Evolutionary conservation across 768 basidiomycete species (phyloP).

Genomic region (Tephrocybe rancida): DNA sequence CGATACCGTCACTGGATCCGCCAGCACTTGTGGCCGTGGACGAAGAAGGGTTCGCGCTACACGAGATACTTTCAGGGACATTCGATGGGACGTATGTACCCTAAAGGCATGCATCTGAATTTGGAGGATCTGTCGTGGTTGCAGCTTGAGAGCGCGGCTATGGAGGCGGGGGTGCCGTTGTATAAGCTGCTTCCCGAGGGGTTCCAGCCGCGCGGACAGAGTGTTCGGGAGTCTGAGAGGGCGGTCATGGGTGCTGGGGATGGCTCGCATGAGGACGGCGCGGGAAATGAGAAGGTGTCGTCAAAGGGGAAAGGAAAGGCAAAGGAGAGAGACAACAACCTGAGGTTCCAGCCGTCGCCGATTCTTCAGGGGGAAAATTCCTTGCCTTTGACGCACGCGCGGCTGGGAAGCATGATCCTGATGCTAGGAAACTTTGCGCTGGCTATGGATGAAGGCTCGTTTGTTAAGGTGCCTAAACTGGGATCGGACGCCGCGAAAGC

Average conservation of each 20-base stretch:
- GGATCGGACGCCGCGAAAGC: neutral
- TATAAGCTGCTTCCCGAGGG: slow-evolving; percentile 47
- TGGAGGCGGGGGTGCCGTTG: slow-evolving; percentile 69
- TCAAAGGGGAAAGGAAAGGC: neutral
- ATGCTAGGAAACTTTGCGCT: slow-evolving; percentile 56
- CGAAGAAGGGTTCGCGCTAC: neutral
- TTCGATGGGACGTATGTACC: slow-evolving; percentile 23
- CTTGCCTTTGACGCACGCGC: slow-evolving; percentile 54
- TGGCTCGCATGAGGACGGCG: neutral
- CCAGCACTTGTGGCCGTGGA: slow-evolving; percentile 8
- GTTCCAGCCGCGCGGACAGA: slow-evolving; percentile 10
- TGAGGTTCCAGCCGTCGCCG: slow-evolving; percentile 1
- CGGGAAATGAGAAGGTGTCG: neutral
- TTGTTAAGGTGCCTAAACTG: slow-evolving; percentile 12
- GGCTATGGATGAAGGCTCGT: slow-evolving; percentile 29
- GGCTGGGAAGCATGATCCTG: slow-evolving; percentile 57
- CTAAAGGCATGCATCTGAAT: slow-evolving; percentile 61
- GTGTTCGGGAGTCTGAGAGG: neutral
- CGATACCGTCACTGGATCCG: slow-evolving; percentile 1
- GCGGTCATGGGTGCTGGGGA: neutral
- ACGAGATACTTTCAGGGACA: slow-evolving; percentile 6
- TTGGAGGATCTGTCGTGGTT: slow-evolving; percentile 55
- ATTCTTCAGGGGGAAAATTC: slow-evolving; percentile 9
- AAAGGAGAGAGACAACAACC: neutral
- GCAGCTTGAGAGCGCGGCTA: slow-evolving; percentile 62